Percentiles rank a stretch among this genome's conserved stretches.
phyloP scores from a whole-genome alignment of 306 rosid genomes.

The Elaeagnus macrophylla region DNA sequence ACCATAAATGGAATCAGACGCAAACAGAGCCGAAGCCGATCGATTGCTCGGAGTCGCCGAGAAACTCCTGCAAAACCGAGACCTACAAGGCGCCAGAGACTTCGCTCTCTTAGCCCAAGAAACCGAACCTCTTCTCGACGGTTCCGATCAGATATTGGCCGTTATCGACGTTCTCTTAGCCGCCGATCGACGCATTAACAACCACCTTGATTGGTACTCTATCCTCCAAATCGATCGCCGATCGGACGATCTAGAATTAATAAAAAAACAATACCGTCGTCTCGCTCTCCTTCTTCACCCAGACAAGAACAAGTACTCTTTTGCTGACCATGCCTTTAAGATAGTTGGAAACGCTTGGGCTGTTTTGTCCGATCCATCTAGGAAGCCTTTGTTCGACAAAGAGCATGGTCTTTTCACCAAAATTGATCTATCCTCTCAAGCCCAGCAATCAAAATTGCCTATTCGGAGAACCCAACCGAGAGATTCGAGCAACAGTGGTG shows the following conservation, averaged over 20 bases:
- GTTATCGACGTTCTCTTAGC: constrained; percentile 66
- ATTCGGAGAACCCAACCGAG: constrained; percentile 31
- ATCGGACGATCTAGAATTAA: constrained; percentile 43
- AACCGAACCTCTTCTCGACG: constrained; percentile 73
- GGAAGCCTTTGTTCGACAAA: constrained; percentile 46
- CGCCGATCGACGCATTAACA: constrained; percentile 46
- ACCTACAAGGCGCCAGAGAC: constrained; percentile 60
- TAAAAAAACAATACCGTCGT: constrained; percentile 58
- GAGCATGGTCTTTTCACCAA: constrained; percentile 40
- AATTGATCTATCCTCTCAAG: constrained; percentile 30
- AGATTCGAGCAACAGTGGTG: no score
- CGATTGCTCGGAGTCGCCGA: constrained; percentile 74
- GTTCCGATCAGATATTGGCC: constrained; percentile 89
- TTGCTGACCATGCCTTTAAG: constrained; percentile 62
- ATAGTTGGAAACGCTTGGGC: constrained; percentile 84
- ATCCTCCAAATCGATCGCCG: constrained; percentile 60
- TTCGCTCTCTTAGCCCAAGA: constrained; percentile 82
- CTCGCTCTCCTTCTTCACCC: constrained; percentile 80
- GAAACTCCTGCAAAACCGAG: constrained; percentile 59
- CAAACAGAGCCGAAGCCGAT: constrained; percentile 62
- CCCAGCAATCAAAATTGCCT: constrained; percentile 44
- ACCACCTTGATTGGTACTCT: constrained; percentile 67
- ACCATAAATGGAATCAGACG: constrained; percentile 11
- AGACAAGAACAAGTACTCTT: constrained; percentile 60
- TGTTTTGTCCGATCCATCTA: constrained; percentile 46